Evolutionary conservation across 2,329 filamentous ascomycete species (phyloP), one percentile per base, ranked within the genome.

Genomic region (Plectosphaerella sp.): DNA sequence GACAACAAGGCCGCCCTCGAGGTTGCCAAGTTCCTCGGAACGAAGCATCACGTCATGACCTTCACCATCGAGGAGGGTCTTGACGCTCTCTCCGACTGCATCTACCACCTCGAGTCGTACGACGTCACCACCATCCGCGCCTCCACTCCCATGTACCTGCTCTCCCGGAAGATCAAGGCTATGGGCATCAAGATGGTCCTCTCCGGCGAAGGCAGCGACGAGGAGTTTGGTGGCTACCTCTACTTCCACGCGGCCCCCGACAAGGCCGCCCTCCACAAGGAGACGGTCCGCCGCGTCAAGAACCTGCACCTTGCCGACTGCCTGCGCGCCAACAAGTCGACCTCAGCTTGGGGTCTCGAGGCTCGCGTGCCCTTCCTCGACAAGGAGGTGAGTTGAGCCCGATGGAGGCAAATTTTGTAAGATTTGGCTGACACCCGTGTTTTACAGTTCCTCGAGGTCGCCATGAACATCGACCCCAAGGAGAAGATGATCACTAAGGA

Each of bases 141-240:
- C 51, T 97, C 93, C 11, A 99, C 94, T 11, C 94, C 94, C 59
- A 99, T 99, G 94, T 99, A 97, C 76, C 78, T 99, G 58, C 82
- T 99, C 47, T 94, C 91, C 56, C 87, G 95, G 69, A 99, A 99
- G 80, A 99, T 99, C 80, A 99, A 99, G 81, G 94, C 92, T 36
- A 93, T 97, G 86, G 94, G 94, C 58, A 89, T 99, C 67, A 99
- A 99, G 84, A 99, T 99, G 94, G 94, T 99, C 52, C 82, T 99
- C 57, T 95, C 89, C 64, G 94, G 94, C 56, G 94, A 99, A 75
- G 94, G 94, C 48, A 94, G 89, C 65, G 94, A 99, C 71, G 94
- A 99, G 76, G 97, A 97, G 69, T 97, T 97, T 62, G 94, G 94
- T 57, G 94, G 94, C 50, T 99, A 99, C 73, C 84, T 99, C 18